These are phyloP conservation scores for Psilocybe sp. DNA, from an alignment of 768 basidiomycete genomes.

Conservation along the genomic window DNA sequence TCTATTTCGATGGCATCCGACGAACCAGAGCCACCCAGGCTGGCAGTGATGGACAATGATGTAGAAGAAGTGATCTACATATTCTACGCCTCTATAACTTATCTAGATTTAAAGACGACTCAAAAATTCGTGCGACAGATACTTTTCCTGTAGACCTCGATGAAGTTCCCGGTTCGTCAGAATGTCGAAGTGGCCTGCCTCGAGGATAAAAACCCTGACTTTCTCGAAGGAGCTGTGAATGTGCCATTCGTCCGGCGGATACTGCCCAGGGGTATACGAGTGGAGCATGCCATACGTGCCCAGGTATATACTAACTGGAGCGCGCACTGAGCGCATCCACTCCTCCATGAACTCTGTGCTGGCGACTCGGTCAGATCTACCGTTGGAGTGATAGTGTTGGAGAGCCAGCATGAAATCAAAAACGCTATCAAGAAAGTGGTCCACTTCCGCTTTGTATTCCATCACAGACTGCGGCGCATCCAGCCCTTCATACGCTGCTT, in stretches of 20 bases:
- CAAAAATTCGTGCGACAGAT: too few species aligned
- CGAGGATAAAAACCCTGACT: neutral
- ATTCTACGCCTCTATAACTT: too few species aligned
- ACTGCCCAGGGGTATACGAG: neutral
- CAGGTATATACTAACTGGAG: constrained; percentile 2
- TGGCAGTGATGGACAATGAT: too few species aligned
- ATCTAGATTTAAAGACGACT: too few species aligned
- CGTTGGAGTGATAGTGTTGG: neutral
- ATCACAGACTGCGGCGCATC: neutral
- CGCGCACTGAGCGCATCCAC: constrained; percentile 1
- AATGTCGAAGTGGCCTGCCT: neutral
- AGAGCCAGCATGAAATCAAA: neutral
- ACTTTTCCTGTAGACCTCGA: too few species aligned
- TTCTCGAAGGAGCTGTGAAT: too few species aligned
- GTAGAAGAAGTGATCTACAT: too few species aligned
- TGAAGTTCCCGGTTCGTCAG: too few species aligned
- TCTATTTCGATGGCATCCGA: too few species aligned
- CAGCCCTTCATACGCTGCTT: neutral
- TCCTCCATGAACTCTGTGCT: neutral
- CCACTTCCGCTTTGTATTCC: neutral
- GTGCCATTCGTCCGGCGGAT: neutral
- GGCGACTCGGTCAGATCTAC: neutral
- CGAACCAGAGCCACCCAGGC: too few species aligned
- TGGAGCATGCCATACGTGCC: neutral
- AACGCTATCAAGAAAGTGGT: neutral